Evolutionary conservation across 345 rosid species (phyloP).

Genomic region (Murraya koenigii): DNA sequence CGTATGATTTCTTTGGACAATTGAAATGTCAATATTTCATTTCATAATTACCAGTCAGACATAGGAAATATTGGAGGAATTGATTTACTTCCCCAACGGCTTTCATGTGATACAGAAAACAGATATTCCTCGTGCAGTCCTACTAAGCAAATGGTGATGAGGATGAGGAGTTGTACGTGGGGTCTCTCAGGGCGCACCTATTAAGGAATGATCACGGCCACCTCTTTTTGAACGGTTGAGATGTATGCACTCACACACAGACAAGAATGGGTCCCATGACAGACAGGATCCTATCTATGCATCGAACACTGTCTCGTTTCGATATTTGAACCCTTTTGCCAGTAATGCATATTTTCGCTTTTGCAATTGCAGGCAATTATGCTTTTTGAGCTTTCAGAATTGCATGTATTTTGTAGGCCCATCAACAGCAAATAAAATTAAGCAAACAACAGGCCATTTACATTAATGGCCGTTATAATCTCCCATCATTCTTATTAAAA

Average conservation of each 20-base stretch:
- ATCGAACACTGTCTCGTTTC: neutral
- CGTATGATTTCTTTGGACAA: no score
- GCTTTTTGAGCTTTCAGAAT: neutral
- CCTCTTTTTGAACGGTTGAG: neutral
- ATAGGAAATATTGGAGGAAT: no score
- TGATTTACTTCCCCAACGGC: neutral
- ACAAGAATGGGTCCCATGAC: neutral
- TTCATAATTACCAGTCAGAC: no score
- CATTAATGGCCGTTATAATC: neutral
- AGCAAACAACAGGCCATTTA: neutral
- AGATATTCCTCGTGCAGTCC: neutral
- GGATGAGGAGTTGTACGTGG: neutral
- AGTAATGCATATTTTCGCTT: neutral
- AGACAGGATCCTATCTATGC: constrained; percentile 13
- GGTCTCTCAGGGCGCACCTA: neutral
- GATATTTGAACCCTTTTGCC: neutral
- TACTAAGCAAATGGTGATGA: neutral
- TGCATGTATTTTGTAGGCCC: neutral
- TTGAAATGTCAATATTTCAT: no score
- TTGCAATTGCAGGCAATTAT: neutral
- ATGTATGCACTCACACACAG: no score
- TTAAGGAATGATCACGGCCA: neutral
- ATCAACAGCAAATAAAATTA: no score
- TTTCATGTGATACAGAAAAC: neutral
- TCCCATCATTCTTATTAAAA: neutral